These are phyloP conservation scores for Pythium rishiriense DNA, from an alignment of 352 stramenopile genomes.

Conservation along the genomic window DNA sequence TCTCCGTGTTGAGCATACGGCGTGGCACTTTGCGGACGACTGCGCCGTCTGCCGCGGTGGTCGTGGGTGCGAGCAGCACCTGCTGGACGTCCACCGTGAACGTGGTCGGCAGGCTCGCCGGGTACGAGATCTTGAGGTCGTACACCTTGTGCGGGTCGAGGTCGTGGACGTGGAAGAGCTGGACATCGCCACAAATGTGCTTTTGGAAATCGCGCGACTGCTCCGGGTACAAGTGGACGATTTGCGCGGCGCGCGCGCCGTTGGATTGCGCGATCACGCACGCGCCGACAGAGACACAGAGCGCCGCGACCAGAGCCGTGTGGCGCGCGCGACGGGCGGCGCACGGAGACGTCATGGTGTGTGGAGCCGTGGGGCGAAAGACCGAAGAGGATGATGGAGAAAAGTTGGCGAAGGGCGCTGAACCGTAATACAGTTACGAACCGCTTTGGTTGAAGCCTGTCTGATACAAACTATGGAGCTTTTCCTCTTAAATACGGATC, in stretches of 20 bases:
- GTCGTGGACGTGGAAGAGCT: conserved; percentile 54
- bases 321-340: too few species aligned
- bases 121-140: conserved; percentile 82
- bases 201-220: conserved; percentile 36
- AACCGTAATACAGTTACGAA: conserved; percentile 18
- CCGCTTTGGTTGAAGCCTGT: not conserved
- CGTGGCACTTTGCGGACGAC: conserved; percentile 33
- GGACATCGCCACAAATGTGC: conserved; percentile 43
- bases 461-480: conserved; percentile 13
- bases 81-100: conserved; percentile 54
- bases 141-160: conserved; percentile 51
- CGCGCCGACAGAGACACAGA: conserved; percentile 11
- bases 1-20: conserved; percentile 63
- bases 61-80: conserved; percentile 29
- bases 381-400: too few species aligned
- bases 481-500: conserved; percentile 22
- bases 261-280: conserved; percentile 14
- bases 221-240: conserved; percentile 47
- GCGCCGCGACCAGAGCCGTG: too few species aligned
- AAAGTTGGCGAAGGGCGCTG: too few species aligned
- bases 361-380: too few species aligned
- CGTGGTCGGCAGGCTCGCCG: conserved; percentile 50
- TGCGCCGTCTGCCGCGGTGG: conserved; percentile 15
- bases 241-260: not conserved
- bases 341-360: too few species aligned